These are phyloP conservation scores for Cercophora newfieldiana DNA, from an alignment of 495 filamentous ascomycete genomes.

Conservation along the genomic window DNA sequence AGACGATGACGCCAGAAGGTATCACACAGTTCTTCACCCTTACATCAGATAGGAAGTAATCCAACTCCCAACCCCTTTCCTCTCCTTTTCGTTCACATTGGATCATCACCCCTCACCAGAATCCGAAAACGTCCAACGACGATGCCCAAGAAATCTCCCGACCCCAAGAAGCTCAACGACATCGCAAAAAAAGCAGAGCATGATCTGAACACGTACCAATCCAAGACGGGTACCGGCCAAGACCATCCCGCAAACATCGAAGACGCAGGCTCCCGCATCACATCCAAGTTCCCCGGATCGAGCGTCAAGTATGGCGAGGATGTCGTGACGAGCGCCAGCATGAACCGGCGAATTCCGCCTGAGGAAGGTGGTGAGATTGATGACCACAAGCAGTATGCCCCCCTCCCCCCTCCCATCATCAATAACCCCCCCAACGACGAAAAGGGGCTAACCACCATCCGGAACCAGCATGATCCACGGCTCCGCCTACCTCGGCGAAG, in stretches of 20 bases:
- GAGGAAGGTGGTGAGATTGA: conserved; percentile 43
- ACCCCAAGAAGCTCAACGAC: conserved; percentile 19
- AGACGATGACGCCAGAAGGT: background rate
- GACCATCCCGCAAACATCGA: conserved; percentile 25
- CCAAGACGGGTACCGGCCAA: conserved; percentile 40
- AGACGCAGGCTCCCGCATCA: conserved; percentile 35
- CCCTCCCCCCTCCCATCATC: background rate
- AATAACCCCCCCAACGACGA: background rate
- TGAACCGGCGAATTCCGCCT: conserved; percentile 39
- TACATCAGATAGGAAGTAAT: background rate
- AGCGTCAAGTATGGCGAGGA: conserved; percentile 35
- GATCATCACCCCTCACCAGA: background rate
- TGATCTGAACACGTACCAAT: conserved; percentile 47
- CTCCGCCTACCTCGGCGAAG: conserved; percentile 33
- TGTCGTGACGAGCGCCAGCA: conserved; percentile 35
- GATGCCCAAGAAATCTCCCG: conserved; percentile 1
- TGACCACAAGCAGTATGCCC: conserved; percentile 36
- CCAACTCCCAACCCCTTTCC: too few species aligned
- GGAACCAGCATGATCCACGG: conserved; percentile 22
- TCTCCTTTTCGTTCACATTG: background rate
- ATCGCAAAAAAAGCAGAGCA: conserved; percentile 49
- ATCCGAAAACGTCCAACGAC: background rate
- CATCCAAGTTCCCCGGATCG: conserved; percentile 37
- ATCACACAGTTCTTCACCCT: background rate
- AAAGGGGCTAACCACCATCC: background rate